Base-by-base conservation (phyloP, 306 rosid species). In the Morella rubra region DNA sequence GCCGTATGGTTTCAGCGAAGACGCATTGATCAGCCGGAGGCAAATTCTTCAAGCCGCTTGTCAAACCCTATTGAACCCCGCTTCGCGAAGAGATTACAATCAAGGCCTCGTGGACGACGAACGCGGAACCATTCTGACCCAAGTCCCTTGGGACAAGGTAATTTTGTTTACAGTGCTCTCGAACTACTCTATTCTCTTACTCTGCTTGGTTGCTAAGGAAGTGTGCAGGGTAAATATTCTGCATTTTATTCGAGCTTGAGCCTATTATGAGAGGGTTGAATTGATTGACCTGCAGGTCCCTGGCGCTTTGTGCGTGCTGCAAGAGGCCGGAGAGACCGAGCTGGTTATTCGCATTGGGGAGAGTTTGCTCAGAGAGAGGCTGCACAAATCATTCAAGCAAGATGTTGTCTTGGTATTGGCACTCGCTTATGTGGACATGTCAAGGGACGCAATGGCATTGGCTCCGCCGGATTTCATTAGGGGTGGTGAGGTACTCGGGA, bases 101-200 rank as follows among this genome's bases (percentile, higher is more conserved):
- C 93, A 80, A 41, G 82, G 90, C 47, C 91, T 95, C 42, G 56
- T 76, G 0, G 96, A 95, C 0, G 97, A 89, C 45, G 87, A 87
- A 10, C 87, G 85, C 13, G 90, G 79, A 49, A 84, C 96, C 37
- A 67, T 88, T 64, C 84, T 92, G 84, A 86, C 97, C 13, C 85
- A 90, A 80, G 88, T 95, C 58, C 99, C 99, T 13, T 92, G 90
- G 89, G 97, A 92, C 46, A 95, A 88, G 91, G 98, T 93, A 74
- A 58, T 73, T 61, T 50, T 13, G 6, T 12, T 41, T 40, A 13
- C 24, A 41, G 18, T 32, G 27, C 44, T 27, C 42, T 42, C 5
- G 19, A 24, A 4, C 3, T 19, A 12, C 37, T 51, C 19, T 13
- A 47, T 19, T 27, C 1, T 59, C 40, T 9, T 6, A 16, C 8